These are phyloP conservation scores for Schizochytrium sp. DNA, from an alignment of 108 stramenopile species.

Conservation along the genomic window DNA sequence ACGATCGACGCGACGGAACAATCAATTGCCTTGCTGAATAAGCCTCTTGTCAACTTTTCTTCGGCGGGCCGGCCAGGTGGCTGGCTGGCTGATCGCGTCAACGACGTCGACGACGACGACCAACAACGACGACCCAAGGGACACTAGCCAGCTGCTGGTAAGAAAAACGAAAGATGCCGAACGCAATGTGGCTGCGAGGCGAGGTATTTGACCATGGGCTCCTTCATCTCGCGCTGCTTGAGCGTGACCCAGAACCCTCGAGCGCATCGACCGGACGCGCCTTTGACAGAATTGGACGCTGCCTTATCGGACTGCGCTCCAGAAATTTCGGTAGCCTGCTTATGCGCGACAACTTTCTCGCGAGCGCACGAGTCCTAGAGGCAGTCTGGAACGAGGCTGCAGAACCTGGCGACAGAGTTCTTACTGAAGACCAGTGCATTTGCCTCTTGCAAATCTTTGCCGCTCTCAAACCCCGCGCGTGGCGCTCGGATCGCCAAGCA, in stretches of 20 bases:
- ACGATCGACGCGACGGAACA: too few relatives aligned
- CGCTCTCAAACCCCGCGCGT: not conserved
- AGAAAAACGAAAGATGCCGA: too few relatives aligned
- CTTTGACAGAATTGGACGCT: not conserved
- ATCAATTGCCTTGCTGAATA: too few relatives aligned
- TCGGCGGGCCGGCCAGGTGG: too few relatives aligned
- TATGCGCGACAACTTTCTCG: not conserved
- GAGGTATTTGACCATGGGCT: not conserved
- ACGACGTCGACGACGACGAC: too few relatives aligned
- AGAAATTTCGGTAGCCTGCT: not conserved
- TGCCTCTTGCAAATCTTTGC: not conserved
- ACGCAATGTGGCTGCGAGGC: not conserved
- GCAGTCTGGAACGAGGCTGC: not conserved
- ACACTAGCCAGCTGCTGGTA: too few relatives aligned
- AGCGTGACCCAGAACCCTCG: not conserved
- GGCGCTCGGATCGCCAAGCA: not conserved
- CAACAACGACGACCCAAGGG: too few relatives aligned
- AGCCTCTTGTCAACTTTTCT: too few relatives aligned
- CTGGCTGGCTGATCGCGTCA: too few relatives aligned
- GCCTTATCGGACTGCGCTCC: not conserved
- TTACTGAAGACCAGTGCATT: not conserved
- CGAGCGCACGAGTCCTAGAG: not conserved
- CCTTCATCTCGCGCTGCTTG: not conserved
- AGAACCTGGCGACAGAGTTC: not conserved
- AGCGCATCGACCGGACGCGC: not conserved